Percentiles rank a stretch among this genome's conserved stretches.
Conservation (phyloP, 2,329 filamentous ascomycete species). For the Pestalotiopsis sp. region DNA sequence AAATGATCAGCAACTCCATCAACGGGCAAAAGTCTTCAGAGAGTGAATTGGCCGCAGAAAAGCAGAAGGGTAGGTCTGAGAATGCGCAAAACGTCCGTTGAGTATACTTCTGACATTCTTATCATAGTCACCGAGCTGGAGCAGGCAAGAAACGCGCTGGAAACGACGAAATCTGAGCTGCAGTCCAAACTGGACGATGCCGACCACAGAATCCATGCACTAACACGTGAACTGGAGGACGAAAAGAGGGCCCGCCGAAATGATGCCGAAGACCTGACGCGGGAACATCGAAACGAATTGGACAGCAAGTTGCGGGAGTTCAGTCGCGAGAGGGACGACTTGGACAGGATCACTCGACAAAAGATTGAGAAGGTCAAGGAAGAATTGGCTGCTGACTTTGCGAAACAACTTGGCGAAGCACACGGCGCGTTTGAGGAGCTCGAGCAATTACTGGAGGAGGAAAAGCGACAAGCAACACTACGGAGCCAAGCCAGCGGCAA, state of each 20-base stretch:
- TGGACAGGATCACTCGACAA: conserved; percentile 45
- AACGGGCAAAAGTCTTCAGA: conserved; percentile 71
- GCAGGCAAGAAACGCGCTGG: conserved; percentile 46
- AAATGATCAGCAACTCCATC: conserved; percentile 71
- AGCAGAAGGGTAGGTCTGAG: conserved; percentile 66
- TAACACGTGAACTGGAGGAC: conserved; percentile 43
- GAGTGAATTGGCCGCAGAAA: conserved; percentile 74
- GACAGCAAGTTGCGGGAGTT: conserved; percentile 56
- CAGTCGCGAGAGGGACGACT: conserved; percentile 50
- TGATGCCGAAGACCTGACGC: conserved; percentile 26
- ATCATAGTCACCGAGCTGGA: conserved; percentile 52
- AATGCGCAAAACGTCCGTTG: background rate
- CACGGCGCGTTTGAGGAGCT: conserved; percentile 16
- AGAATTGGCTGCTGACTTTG: conserved; percentile 16
- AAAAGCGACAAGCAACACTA: conserved; percentile 11
- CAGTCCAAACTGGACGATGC: conserved; percentile 70
- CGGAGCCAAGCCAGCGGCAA: conserved; percentile 42
- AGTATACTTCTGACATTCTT: background rate
- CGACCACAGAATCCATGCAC: conserved; percentile 53
- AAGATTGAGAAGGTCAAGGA: conserved; percentile 11
- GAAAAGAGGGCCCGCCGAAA: conserved; percentile 41
- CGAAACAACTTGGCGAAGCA: conserved; percentile 16
- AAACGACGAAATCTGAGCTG: conserved; percentile 51
- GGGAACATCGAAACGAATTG: conserved; percentile 50
- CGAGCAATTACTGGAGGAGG: conserved; percentile 16